A percentile compares a stretch with the other conserved stretches of the same genome.
Conservation (phyloP, 1,284 basidiomycete species). For the Apiotrichum siamense region DNA sequence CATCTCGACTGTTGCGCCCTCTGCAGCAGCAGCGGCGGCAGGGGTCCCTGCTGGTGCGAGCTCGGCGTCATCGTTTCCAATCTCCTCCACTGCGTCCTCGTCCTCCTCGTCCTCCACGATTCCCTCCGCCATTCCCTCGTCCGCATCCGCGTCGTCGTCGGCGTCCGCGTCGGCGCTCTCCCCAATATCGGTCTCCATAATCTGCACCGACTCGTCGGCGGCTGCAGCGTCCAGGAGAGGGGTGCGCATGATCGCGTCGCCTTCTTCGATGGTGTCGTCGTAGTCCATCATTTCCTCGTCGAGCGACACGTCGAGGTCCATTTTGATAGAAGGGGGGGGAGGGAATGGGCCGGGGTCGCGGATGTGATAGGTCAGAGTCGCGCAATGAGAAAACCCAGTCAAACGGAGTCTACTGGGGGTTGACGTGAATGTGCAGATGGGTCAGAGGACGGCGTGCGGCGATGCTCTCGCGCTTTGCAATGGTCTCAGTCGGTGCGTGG, state of each 20-base stretch:
- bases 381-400: no score
- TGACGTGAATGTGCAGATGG: no score
- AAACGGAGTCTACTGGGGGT: no score
- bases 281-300: conserved; percentile 10
- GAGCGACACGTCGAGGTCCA: conserved; percentile 6
- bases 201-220: conserved; percentile 9
- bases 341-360: no score
- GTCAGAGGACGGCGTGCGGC: no score
- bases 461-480: no score
- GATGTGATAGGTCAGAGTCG: no score
- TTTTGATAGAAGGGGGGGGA: background rate
- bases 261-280: conserved; percentile 6
- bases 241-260: conserved; percentile 11
- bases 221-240: conserved; percentile 10
- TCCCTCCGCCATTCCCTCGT: background rate
- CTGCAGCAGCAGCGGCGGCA: no score
- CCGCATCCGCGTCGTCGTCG: conserved; percentile 2
- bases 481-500: no score
- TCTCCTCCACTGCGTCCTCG: background rate
- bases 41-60: background rate
- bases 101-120: background rate
- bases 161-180: background rate
- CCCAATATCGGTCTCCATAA: background rate
- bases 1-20: no score
- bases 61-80: background rate